These are phyloP conservation scores for Chlorella vulgaris DNA, from an alignment of 139 green algal species.

Conservation along the genomic window DNA sequence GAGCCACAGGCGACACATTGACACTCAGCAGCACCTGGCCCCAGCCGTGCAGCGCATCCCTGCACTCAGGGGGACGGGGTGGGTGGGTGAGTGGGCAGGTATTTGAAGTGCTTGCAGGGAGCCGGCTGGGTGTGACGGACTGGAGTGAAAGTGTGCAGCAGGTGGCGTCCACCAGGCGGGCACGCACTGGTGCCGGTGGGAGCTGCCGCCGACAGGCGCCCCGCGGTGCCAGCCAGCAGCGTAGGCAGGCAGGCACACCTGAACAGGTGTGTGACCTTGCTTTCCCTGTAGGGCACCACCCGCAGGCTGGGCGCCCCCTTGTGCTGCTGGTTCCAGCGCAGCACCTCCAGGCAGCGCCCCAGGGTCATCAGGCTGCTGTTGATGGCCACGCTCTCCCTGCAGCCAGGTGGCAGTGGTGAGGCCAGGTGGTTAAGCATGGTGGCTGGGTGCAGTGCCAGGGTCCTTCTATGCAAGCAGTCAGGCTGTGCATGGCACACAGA, in stretches of 20 bases:
- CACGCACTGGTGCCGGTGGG: too few species aligned
- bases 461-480: too few species aligned
- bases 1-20: slow-evolving; percentile 58
- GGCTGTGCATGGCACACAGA: too few species aligned
- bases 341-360: slow-evolving; percentile 78
- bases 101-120: too few species aligned
- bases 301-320: slow-evolving; percentile 21
- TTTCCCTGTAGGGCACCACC: slow-evolving; percentile 71
- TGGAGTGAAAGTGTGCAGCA: too few species aligned
- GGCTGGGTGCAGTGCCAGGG: too few species aligned
- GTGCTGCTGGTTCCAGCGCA: slow-evolving; percentile 80
- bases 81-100: too few species aligned
- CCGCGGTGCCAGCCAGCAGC: background rate
- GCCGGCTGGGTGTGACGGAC: too few species aligned
- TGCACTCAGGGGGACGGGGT: slow-evolving; percentile 17
- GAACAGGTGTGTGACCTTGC: slow-evolving; percentile 61
- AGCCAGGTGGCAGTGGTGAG: background rate
- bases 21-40: slow-evolving; percentile 77
- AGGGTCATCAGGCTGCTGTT: slow-evolving; percentile 83
- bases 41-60: slow-evolving; percentile 72
- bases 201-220: too few species aligned
- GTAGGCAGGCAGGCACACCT: background rate
- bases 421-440: too few species aligned
- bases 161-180: too few species aligned
- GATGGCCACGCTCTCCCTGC: slow-evolving; percentile 81